Conservation (phyloP, 176 grass and related monocot species). For the Aechmea fasciata region DNA sequence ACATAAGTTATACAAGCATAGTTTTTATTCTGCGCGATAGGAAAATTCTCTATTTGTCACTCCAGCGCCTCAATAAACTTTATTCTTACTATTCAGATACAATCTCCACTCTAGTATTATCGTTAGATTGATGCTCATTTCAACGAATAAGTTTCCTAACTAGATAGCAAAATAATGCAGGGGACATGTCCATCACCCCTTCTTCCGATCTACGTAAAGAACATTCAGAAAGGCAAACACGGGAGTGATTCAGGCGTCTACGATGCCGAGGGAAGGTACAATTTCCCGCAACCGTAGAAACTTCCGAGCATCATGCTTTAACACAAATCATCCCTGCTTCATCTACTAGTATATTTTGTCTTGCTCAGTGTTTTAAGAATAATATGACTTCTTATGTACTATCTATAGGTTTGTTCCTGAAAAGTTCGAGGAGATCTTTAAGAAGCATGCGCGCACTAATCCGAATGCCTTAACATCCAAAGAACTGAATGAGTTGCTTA, state of each 20-base stretch:
- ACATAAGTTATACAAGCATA: too few species aligned
- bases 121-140: too few species aligned
- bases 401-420: slow-evolving; percentile 47
- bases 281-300: not conserved
- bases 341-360: not conserved
- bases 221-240: slow-evolving; percentile 79
- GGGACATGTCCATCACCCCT: slow-evolving; percentile 30
- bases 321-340: too few species aligned
- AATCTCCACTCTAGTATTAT: too few species aligned
- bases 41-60: too few species aligned
- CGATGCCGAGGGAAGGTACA: slow-evolving; percentile 64
- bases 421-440: slow-evolving; percentile 76
- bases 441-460: slow-evolving; percentile 52
- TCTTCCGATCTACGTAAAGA: slow-evolving; percentile 55
- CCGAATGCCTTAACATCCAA: slow-evolving; percentile 45
- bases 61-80: too few species aligned
- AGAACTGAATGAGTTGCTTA: slow-evolving; percentile 49
- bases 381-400: not conserved
- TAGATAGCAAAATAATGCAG: slow-evolving; percentile 20
- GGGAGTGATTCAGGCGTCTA: slow-evolving; percentile 60
- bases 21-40: too few species aligned
- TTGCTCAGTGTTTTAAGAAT: not conserved
- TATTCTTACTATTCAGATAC: too few species aligned
- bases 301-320: too few species aligned
- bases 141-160: not conserved